Evolutionary conservation across 805 yeast genomes (phyloP).

Genomic region (baker's yeast (Saccharomyces cerevisiae)): DNA sequence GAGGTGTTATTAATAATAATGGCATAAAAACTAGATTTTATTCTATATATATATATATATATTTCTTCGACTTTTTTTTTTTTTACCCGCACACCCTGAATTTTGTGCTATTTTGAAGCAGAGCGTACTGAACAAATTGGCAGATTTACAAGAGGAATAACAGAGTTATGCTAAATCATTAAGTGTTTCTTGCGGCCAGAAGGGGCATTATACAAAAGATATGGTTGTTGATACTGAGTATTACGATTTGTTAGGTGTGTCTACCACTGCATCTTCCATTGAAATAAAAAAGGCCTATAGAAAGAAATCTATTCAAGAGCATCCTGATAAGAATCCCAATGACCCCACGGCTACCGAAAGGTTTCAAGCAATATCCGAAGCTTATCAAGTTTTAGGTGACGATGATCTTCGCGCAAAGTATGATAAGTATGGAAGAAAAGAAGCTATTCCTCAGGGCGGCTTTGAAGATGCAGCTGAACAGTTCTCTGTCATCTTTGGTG

Average conservation of each 20-base stretch:
- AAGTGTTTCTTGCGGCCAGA: not conserved
- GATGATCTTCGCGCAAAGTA: conserved; percentile 55
- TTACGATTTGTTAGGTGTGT: conserved; percentile 58
- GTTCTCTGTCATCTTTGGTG: conserved; percentile 72
- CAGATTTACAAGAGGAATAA: not conserved
- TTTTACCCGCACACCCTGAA: not conserved
- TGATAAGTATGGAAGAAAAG: conserved; percentile 69
- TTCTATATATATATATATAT: too few species aligned
- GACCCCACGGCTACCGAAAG: conserved; percentile 69
- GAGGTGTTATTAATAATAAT: not conserved
- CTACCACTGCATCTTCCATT: conserved; percentile 48
- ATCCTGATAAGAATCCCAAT: conserved; percentile 75
- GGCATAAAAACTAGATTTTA: not conserved
- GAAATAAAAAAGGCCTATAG: conserved; percentile 77
- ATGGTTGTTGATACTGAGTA: conserved; percentile 74
- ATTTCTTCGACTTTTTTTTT: not conserved
- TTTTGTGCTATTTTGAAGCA: not conserved
- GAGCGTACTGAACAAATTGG: not conserved
- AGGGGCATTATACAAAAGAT: not conserved
- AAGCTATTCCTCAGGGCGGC: conserved; percentile 61
- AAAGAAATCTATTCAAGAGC: conserved; percentile 64
- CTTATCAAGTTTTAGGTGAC: conserved; percentile 71
- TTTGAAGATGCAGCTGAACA: conserved; percentile 70
- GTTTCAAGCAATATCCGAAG: conserved; percentile 55
- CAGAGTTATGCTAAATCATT: not conserved